Conservation (phyloP, 495 filamentous ascomycete genomes). For the Glarea lozoyensis region DNA sequence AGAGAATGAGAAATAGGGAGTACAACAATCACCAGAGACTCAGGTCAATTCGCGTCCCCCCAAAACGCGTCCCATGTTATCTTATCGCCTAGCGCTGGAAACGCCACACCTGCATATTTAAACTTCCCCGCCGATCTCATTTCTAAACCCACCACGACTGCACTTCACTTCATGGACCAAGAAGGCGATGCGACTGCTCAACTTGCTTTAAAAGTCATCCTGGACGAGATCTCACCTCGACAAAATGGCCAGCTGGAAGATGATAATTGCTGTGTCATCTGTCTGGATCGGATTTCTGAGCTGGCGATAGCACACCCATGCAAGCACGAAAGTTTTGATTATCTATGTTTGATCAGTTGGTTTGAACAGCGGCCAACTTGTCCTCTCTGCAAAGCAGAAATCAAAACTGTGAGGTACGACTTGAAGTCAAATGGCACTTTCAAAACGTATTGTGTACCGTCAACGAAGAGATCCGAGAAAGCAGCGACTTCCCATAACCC, state of each 20-base stretch:
- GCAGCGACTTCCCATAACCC: slow-evolving; percentile 10
- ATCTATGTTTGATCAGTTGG: slow-evolving; percentile 78
- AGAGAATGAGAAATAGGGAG: too few relatives aligned
- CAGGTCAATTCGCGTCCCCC: too few relatives aligned
- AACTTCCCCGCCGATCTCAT: too few relatives aligned
- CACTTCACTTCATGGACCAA: slow-evolving; percentile 17
- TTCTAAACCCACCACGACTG: too few relatives aligned
- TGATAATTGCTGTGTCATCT: slow-evolving; percentile 55
- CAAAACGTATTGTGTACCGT: slow-evolving; percentile 45
- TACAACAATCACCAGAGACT: too few relatives aligned
- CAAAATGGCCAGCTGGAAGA: slow-evolving; percentile 15
- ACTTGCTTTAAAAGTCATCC: slow-evolving; percentile 37
- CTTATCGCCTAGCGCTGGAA: background rate
- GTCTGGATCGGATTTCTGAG: slow-evolving; percentile 67
- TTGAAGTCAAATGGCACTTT: slow-evolving; percentile 31
- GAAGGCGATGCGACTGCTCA: slow-evolving; percentile 31
- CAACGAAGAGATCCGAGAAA: slow-evolving; percentile 21
- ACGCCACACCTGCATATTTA: too few relatives aligned
- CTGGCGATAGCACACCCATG: slow-evolving; percentile 64
- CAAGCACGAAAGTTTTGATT: slow-evolving; percentile 74
- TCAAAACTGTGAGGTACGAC: slow-evolving; percentile 62
- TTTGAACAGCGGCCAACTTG: slow-evolving; percentile 57
- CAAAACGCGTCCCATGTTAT: background rate
- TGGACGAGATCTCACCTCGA: slow-evolving; percentile 31
- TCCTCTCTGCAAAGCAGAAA: slow-evolving; percentile 67